Base-by-base conservation (phyloP, 2,329 filamentous ascomycete genomes). In the Botrytis deweyae region DNA sequence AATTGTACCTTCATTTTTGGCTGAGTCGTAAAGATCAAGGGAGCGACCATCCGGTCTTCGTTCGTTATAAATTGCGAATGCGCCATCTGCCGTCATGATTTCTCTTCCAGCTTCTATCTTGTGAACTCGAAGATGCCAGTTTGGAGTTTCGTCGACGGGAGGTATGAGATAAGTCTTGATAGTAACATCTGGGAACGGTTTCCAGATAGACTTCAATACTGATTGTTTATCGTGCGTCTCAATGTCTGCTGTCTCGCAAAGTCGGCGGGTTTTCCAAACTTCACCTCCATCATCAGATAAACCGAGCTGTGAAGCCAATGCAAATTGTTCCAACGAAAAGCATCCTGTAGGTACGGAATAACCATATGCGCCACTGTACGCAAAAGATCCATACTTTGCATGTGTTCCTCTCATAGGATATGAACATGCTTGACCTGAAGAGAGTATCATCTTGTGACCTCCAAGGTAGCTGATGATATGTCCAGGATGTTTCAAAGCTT, bases 361-460 rank as follows among this genome's bases (percentile, higher is more conserved):
- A 33, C 87, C 92, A 81, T 93, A 95, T 0, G 91, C 88, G 70
- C 91, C 90, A 79, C 89, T 92, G 82, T 95, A 95, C 9, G 92
- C 92, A 80, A 95, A 94, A 74, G 89, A 88, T 65, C 92, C 92
- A 81, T 95, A 95, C 80, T 95, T 95, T 75, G 92, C 91, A 81
- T 95, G 92, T 0, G 92, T 93, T 72, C 91, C 92, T 82, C 93
- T 93, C 85, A 95, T 91, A 0, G 92, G 91, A 80, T 95, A 95
- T 81, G 92, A 91, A 82, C 92, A 95, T n/a, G 90, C 91, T 81
- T 95, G 92, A 1, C 93, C 92, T 0, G 90, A 92, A 6, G 89
- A 91, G 12, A 95, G 86, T 38, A 95, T 85, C 85, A 94, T 92
- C 64, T 90, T 91, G 81, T 95, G 92, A 0, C 90, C 91, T n/a